Evolutionary conservation across 2,329 filamentous ascomycete species (phyloP), one percentile per base, ranked within the genome.

Genomic region (Exophiala calicioides): DNA sequence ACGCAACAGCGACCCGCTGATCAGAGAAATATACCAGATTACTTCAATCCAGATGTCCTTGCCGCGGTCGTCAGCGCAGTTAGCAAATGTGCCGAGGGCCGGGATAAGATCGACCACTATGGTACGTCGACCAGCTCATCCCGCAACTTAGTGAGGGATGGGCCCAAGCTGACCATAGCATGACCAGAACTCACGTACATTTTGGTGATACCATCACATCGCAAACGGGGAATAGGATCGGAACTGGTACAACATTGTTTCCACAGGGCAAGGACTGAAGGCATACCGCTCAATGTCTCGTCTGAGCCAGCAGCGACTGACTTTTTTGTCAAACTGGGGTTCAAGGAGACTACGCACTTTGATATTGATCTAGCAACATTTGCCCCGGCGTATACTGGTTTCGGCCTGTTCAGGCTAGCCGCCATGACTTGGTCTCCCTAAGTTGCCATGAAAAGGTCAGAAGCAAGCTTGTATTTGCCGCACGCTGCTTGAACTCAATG

Each of bases 391-490:
- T n/a, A 31, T 18, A 40, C 24, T 40, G 37, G 37, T 4, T 40
- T 40, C 31, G 37, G 37, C 24, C 8, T 31, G 1, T 40, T 40
- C 18, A 29, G 37, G 15, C 18, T 40, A 13, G 29, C 15, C 15
- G 26, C 16, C 16, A 40, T 40, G 37, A 31, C 31, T 31, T 40
- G 37, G 37, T 21, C 33, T 7, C n/a, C n/a, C n/a, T n/a, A n/a
- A n/a, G n/a, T n/a, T n/a, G n/a, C n/a, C n/a, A n/a, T n/a, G n/a
- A n/a, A n/a, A n/a, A n/a, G n/a, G n/a, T n/a, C n/a, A n/a, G n/a
- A n/a, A n/a, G n/a, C n/a, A n/a, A n/a, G n/a, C n/a, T n/a, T n/a
- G n/a, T n/a, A n/a, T n/a, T n/a, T n/a, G n/a, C n/a, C n/a, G n/a
- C n/a, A n/a, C n/a, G n/a, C n/a, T n/a, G n/a, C n/a, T n/a, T n/a